Evolutionary conservation across 768 basidiomycete species (phyloP), one percentile per base, ranked within the genome.

Genomic region (Plicaturopsis crispa): DNA sequence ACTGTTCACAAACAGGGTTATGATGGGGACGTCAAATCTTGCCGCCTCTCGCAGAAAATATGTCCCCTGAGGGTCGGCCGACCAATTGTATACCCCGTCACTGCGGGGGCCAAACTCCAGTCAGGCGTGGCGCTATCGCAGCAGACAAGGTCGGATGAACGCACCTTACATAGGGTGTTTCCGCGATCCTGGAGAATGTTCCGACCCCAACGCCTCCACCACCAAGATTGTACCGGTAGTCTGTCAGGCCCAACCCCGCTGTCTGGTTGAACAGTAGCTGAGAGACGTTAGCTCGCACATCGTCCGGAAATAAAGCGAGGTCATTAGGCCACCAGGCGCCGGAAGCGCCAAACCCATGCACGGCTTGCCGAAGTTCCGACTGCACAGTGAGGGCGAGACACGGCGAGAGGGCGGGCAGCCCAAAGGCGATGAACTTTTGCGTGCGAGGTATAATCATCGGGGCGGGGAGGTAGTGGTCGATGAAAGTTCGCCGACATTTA

Each of bases 271-370:
- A 68, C 24, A 70, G 56, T 14, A 69, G 53, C 6, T 56, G 42
- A 4, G 67, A 63, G 31, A 67, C 54, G 35, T 68, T 64, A 37
- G 67, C 59, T 17, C 63, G 54, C n/a, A 59, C 55, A 12, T 51
- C 46, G 23, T 63, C 62, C 1, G 68, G 67, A 46, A 64, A 70
- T 31, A 57, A 40, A 48, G 51, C 62, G 13, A 70, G 47, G 40
- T 70, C 68, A 33, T 57, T 56, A 12, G 65, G 65, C 67, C 68
- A 69, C 68, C 67, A 70, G 8, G 67, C 68, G 10, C 67, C 68
- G 12, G 65, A 66, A 6, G 67, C 68, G 1, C 67, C 67, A 36
- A 70, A 58, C 1, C 65, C 62, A 21, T 49, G 48, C 42, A 68
- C 60, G 1, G 60, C 61, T 39, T 67, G 66, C 0, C n/a, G n/a